Evolutionary conservation across 352 stramenopile species (phyloP), one percentile per base, ranked within the genome.

Genomic region (Pythium phragmiticola): DNA sequence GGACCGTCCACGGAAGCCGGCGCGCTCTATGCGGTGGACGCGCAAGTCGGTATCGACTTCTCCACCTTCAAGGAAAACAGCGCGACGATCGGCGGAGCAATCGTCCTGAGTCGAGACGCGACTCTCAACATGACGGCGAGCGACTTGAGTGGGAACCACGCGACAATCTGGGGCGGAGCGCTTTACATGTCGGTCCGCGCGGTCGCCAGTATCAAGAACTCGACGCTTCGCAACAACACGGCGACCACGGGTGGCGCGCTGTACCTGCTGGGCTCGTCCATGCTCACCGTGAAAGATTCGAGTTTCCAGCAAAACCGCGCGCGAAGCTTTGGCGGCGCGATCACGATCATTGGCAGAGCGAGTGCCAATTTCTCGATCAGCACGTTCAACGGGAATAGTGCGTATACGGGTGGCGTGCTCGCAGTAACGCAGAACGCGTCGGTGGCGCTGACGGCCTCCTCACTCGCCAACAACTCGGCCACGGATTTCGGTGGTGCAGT

Each of bases 401-500:
- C 70, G 8, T 82, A 76, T 36, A 87, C 76, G 3, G 79, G 83
- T 7, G 79, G 81, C 19, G 80, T 68, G 4, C 36, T 90, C 8
- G 69, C 76, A 3, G 51, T 84, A 23, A 69, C 73, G 2, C 63
- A 77, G 5, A 84, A 83, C 26, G 72, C 68, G 0, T 69, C 66
- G 2, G 28, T 90, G 7, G 37, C 49, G 6, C 28, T 84, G 1
- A 26, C 55, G 2, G 42, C 57, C 5, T 77, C 55, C 13, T 16
- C 23, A n/a, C 78, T 92, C 11, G 23, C 45, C 7, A 55, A 69
- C 14, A 92, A 90, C 63, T 47, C 7, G 7, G 81, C 78, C 3
- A 50, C 4, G 0, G 77, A 89, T 46, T 85, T 86, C 58, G 80
- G 83, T 34, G 81, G 79, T 36, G 78, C 65, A 0, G 41, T 92